Evolutionary conservation across 2,329 filamentous ascomycete genomes (phyloP), one percentile per base, ranked within the genome.

Genomic region (Acephala macrosclerotiorum): DNA sequence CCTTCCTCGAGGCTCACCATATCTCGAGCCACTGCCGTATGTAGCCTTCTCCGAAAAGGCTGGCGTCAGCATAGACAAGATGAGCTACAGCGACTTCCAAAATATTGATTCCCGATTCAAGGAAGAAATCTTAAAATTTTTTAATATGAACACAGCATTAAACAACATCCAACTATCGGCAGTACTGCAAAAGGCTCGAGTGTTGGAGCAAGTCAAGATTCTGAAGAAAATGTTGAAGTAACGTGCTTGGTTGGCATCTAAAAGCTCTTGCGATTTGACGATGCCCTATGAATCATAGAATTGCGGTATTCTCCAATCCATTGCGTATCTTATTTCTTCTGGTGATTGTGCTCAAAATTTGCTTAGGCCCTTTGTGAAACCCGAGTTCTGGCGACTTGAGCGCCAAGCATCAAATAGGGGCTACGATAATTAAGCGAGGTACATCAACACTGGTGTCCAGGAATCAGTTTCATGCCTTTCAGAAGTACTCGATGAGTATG

Each of bases 121-220:
- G 35, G 84, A 89, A 65, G 92, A 96, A 76, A 87, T 96, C 47
- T 79, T 85, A 56, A 81, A 87, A 57, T 87, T 87, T 29, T 91
- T 97, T 75, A 86, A 96, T 97, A 96, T 75, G 90, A 96, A 80
- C 87, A 87, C 69, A 92, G 90, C 66, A 92, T 97, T 7, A 93
- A 97, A 84, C 85, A 91, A 82, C 88, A 91, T 75, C 86, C 88
- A 49, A 89, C 92, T 2, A 89, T 88, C 71, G 94, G 93, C 26
- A 92, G 93, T 33, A 96, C 92, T 26, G 94, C 91, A 81, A 89
- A n/a, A 86, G 80, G 85, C 84, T 14, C 85, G 86, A 26, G 89
- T 91, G 7, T 73, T 86, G 69, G 84, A 90, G 79, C 89, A 92
- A 80, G 84, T 91, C 70, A 79, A 84, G 73, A 84, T 82, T 7